Conservation (phyloP, 768 basidiomycete species). For the Kwoniella heveanensis region DNA sequence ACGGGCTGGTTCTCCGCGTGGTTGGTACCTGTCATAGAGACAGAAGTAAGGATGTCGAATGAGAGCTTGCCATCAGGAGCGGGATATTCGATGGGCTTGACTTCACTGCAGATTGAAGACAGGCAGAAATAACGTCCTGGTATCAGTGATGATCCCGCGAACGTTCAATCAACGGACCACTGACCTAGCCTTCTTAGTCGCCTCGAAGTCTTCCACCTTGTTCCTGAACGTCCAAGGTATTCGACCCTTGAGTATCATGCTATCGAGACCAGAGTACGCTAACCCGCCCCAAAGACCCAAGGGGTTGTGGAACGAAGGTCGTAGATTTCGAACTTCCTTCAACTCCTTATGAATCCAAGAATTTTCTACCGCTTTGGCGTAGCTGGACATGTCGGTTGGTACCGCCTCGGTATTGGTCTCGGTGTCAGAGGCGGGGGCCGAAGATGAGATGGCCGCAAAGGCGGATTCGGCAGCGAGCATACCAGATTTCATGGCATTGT, state of each 20-base stretch:
- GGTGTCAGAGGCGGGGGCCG: constrained; percentile 24
- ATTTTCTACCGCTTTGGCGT: constrained; percentile 68
- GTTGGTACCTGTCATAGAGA: constrained; percentile 88
- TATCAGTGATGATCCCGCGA: no score
- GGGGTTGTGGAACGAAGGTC: constrained; percentile 76
- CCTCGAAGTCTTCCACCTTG: constrained; percentile 64
- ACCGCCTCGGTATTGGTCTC: constrained; percentile 52
- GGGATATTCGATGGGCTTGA: constrained; percentile 80
- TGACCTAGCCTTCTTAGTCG: constrained; percentile 67
- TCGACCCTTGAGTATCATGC: constrained; percentile 76
- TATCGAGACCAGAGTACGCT: constrained; percentile 83
- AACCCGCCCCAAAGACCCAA: constrained; percentile 87
- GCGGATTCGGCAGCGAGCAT: constrained; percentile 94
- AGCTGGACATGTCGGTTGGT: constrained; percentile 67
- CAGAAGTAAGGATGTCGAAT: constrained; percentile 87
- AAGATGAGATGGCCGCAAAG: constrained; percentile 62
- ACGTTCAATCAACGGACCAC: constrained; percentile 21
- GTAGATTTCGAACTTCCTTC: constrained; percentile 83
- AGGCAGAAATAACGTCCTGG: neutral
- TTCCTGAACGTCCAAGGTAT: constrained; percentile 92
- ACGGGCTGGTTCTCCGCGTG: constrained; percentile 95
- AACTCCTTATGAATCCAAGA: constrained; percentile 88
- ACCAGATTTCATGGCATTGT: constrained; percentile 98
- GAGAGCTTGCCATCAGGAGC: constrained; percentile 83
- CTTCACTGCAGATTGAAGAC: constrained; percentile 56